A percentile compares a stretch with the other conserved stretches of the same genome.
Evolutionary conservation across 1,139 yeast species (phyloP).

Genomic region (Scheffersomyces parashehatae): DNA sequence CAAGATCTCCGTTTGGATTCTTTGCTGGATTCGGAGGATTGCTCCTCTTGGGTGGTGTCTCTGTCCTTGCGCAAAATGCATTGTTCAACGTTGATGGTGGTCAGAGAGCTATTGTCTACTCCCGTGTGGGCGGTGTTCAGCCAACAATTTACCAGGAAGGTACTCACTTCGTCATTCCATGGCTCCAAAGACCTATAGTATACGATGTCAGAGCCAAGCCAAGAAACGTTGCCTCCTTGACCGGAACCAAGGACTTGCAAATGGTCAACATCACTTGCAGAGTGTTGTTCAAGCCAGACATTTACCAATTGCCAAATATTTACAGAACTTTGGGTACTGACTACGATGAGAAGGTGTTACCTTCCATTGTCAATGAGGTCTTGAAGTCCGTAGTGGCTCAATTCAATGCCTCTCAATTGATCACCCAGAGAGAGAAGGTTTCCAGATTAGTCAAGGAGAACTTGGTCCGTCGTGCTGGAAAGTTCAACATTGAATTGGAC

Average conservation of each 20-base stretch:
- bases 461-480: slow-evolving; percentile 86
- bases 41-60: slow-evolving; percentile 70
- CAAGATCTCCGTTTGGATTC: slow-evolving; percentile 55
- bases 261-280: slow-evolving; percentile 99
- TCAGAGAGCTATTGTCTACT: slow-evolving; percentile 93
- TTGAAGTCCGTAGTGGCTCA: slow-evolving; percentile 96
- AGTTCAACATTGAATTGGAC: slow-evolving; percentile 83
- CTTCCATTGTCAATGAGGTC: slow-evolving; percentile 96
- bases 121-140: slow-evolving; percentile 84
- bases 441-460: slow-evolving; percentile 89
- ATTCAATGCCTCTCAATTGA: slow-evolving; percentile 95
- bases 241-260: slow-evolving; percentile 97
- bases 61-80: slow-evolving; percentile 67
- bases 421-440: slow-evolving; percentile 96
- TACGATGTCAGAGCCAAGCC: slow-evolving; percentile 98
- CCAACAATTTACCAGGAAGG: slow-evolving; percentile 91
- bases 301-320: slow-evolving; percentile 74
- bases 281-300: slow-evolving; percentile 88
- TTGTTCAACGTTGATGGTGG: slow-evolving; percentile 98
- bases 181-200: slow-evolving; percentile 91
- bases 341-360: slow-evolving; percentile 94
- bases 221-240: slow-evolving; percentile 92
- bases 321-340: slow-evolving; percentile 91
- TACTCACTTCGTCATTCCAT: slow-evolving; percentile 90
- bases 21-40: slow-evolving; percentile 83